Evolutionary conservation across 345 rosid species (phyloP), one percentile per base, ranked within the genome.

Genomic region (Kandelia obovata): DNA sequence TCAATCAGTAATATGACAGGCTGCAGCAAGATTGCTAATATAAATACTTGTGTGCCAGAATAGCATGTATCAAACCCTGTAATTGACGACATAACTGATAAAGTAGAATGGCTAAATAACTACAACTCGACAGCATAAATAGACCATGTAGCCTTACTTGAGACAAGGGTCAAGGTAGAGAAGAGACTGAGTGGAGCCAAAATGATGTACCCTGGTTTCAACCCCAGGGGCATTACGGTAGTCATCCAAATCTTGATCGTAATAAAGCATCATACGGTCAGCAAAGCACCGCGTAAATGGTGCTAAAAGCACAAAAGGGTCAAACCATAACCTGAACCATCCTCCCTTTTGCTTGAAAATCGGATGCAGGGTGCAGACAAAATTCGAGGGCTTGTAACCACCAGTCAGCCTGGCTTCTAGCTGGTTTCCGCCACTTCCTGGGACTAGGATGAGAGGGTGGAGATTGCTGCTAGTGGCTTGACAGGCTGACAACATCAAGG

Each of bases 271-370:
- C 95, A 94, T 91, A 5, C 96, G 86, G 4, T 85, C 82, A 31
- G 87, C 83, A 71, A 89, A 91, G 76, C 98, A 94, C 67, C 66
- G 73, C 8, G 97, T 86, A 65, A 88, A 86, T 20, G 97, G 89
- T 65, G 86, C 74, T 21, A 94, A 25, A 4, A 94, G 13, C 28
- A 94, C 97, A 20, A 76, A 53, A 30, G 84, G 78, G 72, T 94
- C 98, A 60, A 91, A 87, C 96, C 98, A 94, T 17, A 89, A 65
- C 78, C 95, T 84, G 83, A 91, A 93, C 97, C 98, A 89, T 0
- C 96, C 98, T 35, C 75, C 82, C 59, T 70, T 73, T 59, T 82
- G 80, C 76, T 81, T 86, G 6, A 11, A 60, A 47, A 77, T 7
- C 53, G 92, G 96, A 72, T 80, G 74, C 79, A 80, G 85, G 67